phyloP scores from a whole-genome alignment of 2,329 filamentous ascomycete genomes.

The Hypocreales sp. region DNA sequence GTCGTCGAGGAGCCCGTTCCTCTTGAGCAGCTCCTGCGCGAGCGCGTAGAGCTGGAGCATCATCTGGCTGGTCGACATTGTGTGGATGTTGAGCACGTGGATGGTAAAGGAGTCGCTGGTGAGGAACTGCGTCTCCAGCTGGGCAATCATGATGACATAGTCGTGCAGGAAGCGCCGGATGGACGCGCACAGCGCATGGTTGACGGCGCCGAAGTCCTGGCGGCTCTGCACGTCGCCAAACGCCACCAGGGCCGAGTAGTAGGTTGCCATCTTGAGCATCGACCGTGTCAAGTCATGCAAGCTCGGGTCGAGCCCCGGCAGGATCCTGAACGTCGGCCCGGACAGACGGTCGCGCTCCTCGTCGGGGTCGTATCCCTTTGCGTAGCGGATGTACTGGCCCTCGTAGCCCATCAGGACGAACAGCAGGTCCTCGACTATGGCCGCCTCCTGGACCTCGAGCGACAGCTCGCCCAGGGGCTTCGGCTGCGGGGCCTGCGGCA shows the following conservation, averaged over 20 bases:
- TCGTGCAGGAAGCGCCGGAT: constrained; percentile 85
- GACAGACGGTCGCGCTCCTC: constrained; percentile 77
- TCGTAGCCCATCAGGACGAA: constrained; percentile 98
- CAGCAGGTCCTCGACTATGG: constrained; percentile 76
- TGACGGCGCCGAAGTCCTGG: constrained; percentile 86
- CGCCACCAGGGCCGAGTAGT: constrained; percentile 79
- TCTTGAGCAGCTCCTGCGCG: constrained; percentile 73
- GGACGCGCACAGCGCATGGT: constrained; percentile 89
- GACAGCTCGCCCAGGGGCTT: constrained; percentile 58
- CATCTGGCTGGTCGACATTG: constrained; percentile 79
- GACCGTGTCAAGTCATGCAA: constrained; percentile 72
- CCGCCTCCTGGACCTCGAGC: constrained; percentile 70
- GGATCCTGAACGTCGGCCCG: constrained; percentile 67
- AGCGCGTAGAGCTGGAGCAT: constrained; percentile 80
- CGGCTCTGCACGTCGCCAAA: constrained; percentile 91
- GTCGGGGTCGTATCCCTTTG: constrained; percentile 64
- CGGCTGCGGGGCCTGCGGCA: constrained; percentile 53
- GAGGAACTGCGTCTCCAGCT: constrained; percentile 84
- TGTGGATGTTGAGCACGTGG: constrained; percentile 85
- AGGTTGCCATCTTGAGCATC: constrained; percentile 88
- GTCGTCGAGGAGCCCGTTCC: constrained; percentile 76
- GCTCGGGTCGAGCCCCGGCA: constrained; percentile 78
- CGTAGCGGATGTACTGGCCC: constrained; percentile 89
- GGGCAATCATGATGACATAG: constrained; percentile 82
- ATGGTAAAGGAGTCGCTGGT: constrained; percentile 82